Evolutionary conservation across 2,329 filamentous ascomycete genomes (phyloP).

Genomic region (Hymenoscyphus occultus): DNA sequence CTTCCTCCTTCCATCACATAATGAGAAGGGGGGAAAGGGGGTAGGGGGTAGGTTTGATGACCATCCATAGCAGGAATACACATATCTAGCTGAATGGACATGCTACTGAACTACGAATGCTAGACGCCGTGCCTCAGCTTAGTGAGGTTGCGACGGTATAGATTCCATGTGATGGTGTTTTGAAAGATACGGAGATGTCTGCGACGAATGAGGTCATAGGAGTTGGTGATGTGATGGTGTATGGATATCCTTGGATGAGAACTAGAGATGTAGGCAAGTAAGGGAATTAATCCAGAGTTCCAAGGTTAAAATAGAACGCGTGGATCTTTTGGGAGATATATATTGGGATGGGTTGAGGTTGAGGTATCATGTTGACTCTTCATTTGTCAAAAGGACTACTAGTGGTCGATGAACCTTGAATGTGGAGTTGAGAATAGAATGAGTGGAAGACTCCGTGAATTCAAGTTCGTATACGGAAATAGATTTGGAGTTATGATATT

Average conservation of each 20-base stretch:
- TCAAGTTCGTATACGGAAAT: neutral
- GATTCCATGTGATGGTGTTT: neutral
- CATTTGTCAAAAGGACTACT: neutral
- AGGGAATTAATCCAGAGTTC: neutral
- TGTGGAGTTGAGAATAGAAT: neutral
- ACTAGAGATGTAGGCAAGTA: neutral
- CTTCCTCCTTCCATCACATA: too few species aligned
- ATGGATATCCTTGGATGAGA: neutral
- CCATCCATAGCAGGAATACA: too few species aligned
- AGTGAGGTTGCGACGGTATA: neutral
- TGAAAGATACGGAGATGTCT: neutral
- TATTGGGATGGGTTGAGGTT: neutral
- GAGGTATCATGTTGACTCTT: neutral
- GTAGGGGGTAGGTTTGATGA: too few species aligned
- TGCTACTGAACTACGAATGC: too few species aligned
- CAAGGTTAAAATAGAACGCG: neutral
- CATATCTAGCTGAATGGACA: too few species aligned
- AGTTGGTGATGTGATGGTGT: neutral
- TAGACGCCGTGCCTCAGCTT: neutral
- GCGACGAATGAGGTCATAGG: neutral
- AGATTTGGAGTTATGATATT: neutral
- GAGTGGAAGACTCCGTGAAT: neutral
- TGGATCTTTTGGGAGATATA: neutral
- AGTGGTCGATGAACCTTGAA: neutral
- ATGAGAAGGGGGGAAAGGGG: too few species aligned